Evolutionary conservation across 2,329 filamentous ascomycete species (phyloP).

Genomic region (Pseudocercospora crystallina): DNA sequence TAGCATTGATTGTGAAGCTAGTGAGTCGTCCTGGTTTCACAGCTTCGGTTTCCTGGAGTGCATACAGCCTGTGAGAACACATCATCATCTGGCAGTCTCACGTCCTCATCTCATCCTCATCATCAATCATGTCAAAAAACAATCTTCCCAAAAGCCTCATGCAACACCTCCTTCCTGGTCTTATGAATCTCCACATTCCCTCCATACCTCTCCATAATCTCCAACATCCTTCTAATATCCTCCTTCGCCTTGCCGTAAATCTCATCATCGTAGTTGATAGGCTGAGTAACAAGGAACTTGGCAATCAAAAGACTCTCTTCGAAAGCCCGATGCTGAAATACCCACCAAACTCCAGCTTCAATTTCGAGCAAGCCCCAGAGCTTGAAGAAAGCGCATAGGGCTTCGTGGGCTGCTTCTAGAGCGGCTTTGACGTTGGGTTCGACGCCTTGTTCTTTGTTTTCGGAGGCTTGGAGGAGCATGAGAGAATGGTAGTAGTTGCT

Average conservation of each 20-base stretch:
- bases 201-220: constrained; percentile 46
- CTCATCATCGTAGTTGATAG: constrained; percentile 26
- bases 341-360: constrained; percentile 81
- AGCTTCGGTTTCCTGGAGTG: too few species aligned
- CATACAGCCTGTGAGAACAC: too few species aligned
- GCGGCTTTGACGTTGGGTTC: constrained; percentile 64
- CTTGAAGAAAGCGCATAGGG: constrained; percentile 72
- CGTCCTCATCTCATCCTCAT: neutral
- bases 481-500: constrained; percentile 81
- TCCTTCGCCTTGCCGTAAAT: constrained; percentile 41
- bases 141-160: constrained; percentile 42
- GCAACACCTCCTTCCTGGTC: constrained; percentile 48
- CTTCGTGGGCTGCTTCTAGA: constrained; percentile 73
- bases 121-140: constrained; percentile 20
- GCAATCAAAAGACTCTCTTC: constrained; percentile 58
- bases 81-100: too few species aligned
- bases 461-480: constrained; percentile 74
- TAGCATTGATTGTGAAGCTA: too few species aligned
- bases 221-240: constrained; percentile 46
- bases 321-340: constrained; percentile 78
- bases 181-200: constrained; percentile 49
- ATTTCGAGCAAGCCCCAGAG: constrained; percentile 66
- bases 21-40: too few species aligned
- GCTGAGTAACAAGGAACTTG: constrained; percentile 22
- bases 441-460: constrained; percentile 57